Base-by-base conservation (phyloP, 1,139 yeast genomes). In the Kluyveromyces sp. region DNA sequence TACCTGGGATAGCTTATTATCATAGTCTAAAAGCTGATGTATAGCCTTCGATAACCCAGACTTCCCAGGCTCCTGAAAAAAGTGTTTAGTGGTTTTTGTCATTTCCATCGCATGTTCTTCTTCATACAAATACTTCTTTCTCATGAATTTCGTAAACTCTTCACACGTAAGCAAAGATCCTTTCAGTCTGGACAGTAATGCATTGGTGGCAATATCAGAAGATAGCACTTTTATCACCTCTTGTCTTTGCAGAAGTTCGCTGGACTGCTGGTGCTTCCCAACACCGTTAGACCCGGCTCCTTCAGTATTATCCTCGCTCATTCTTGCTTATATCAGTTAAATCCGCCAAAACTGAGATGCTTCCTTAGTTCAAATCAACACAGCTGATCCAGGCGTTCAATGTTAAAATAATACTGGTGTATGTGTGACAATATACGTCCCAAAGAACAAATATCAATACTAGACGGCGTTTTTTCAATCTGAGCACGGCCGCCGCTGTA, bases 151-250 rank as follows among this genome's bases (percentile, higher is more conserved):
- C 36, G 88, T 73, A 55, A 87, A 80, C 60, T 92, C 97, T 55
- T 87, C 95, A 48, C 94, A 83, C 0, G 95, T 81, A 46, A 73
- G 72, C 39, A 88, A 71, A 50, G 89, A 79, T 59, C 83, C 89
- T 64, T 92, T 92, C 48, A 89, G 71, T 34, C 95, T 72, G 2
- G 73, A 68, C 44, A 89, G 68, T 30, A 92, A 70, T 0, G 87
- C 71, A 49, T 83, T 92, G 41, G 88, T 65, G 0, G 77, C 73
- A 6, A 70, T 70, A 54, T 81, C 88, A 0, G 84, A 75, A 44
- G 71, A 67, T 53, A 81, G 56, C 19, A 79, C 70, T 43, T 70
- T 68, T 30, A 63, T 58, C 9, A 80, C 67, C 46, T 70, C 70
- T 18, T 75, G 70, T 49, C 73, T 76, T 25, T 71, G 69, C 29